Evolutionary conservation across 495 filamentous ascomycete genomes (phyloP), one percentile per base, ranked within the genome.

Genomic region (Tuber magnatum): DNA sequence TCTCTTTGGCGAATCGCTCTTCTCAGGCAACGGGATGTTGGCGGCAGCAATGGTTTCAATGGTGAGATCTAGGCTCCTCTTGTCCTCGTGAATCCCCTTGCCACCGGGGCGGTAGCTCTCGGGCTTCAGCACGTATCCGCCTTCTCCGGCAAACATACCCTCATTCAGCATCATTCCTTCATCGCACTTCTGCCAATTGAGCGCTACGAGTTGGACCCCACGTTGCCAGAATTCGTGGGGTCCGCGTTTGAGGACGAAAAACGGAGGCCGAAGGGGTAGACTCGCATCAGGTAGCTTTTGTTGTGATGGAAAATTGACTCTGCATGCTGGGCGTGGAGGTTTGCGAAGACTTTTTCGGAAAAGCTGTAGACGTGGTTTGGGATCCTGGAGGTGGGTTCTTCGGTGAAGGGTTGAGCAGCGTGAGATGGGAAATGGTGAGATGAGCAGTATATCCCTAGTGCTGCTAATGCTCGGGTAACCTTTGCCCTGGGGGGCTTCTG

Each of bases 111-210:
- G 86, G 78, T 90, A 92, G 32, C 89, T 91, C 40, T 86, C 82
- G 0, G 94, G 94, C 80, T 98, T 98, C 2, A 95, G 86, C 1
- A 95, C 90, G 86, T 93, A 98, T 28, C 94, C 94, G 7, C 85
- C 86, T 2, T 91, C 91, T 18, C 90, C 91, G 6, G 87, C 87
- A 82, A 98, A 98, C 93, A 97, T 94, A 74, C 89, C 94, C 80
- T 93, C 89, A 81, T 97, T 97, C 1, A 97, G 88, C 94, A 97
- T 97, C 91, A 93, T 96, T 20, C 93, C 94, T 74, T 91, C 90
- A 81, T 97, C 94, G 81, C 90, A 89, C 73, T 90, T 91, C 80
- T 98, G 94, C 94, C 94, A 98, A 84, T 97, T 98, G 61, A 97
- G 86, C 2, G 94, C 94, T 0, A 96, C 93, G 68, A 97, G 90